A percentile compares a stretch with the other conserved stretches of the same genome.
Evolutionary conservation across 2,329 filamentous ascomycete species (phyloP).

Genomic region (Fusarium chaquense): DNA sequence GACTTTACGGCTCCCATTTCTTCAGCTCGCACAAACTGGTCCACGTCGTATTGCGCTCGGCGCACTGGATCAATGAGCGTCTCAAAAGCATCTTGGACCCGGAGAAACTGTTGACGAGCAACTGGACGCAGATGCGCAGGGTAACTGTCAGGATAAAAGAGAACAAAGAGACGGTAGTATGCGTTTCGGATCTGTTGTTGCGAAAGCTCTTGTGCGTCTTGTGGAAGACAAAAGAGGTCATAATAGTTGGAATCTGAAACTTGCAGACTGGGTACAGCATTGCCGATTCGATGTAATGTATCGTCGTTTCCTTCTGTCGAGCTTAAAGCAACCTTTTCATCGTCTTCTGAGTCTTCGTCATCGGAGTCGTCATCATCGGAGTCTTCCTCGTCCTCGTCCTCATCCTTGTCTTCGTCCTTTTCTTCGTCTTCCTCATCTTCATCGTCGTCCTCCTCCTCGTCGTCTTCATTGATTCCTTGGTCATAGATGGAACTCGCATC

Average conservation of each 20-base stretch:
- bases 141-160: slow-evolving; percentile 60
- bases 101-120: slow-evolving; percentile 57
- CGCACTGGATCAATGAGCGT: slow-evolving; percentile 59
- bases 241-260: slow-evolving; percentile 54
- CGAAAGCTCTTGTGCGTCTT: slow-evolving; percentile 44
- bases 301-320: slow-evolving; percentile 26
- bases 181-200: slow-evolving; percentile 57
- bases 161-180: slow-evolving; percentile 59
- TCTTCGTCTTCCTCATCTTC: slow-evolving; percentile 24
- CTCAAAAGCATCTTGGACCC: slow-evolving; percentile 60
- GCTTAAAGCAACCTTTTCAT: slow-evolving; percentile 27
- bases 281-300: background rate
- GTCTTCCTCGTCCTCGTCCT: slow-evolving; percentile 1
- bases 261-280: background rate
- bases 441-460: slow-evolving; percentile 27
- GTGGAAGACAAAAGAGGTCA: slow-evolving; percentile 60
- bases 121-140: slow-evolving; percentile 54
- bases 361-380: background rate
- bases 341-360: slow-evolving; percentile 22
- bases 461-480: slow-evolving; percentile 45
- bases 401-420: slow-evolving; percentile 28
- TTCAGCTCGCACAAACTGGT: slow-evolving; percentile 40
- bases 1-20: slow-evolving; percentile 35
- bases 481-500: slow-evolving; percentile 60
- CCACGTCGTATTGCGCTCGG: slow-evolving; percentile 57